Conservation (phyloP, 148 eudicot genomes). For the Simmondsia chinensis region DNA sequence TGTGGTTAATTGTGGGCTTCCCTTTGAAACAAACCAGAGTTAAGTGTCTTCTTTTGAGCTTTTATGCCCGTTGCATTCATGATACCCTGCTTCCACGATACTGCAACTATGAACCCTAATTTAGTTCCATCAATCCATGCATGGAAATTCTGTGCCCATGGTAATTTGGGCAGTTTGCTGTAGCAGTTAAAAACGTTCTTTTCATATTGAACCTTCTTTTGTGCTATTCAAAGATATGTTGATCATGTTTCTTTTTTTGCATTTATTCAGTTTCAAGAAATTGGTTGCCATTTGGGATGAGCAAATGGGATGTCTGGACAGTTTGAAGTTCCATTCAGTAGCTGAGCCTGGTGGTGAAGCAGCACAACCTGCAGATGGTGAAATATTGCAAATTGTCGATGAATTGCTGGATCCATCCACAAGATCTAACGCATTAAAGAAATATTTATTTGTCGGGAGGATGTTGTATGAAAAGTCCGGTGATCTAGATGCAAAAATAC, state of each 20-base stretch:
- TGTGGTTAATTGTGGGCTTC: too few relatives aligned
- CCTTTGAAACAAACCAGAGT: too few relatives aligned
- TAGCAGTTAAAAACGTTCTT: too few relatives aligned
- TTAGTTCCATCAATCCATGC: too few relatives aligned
- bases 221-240: not conserved
- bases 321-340: constrained; percentile 25
- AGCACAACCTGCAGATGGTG: constrained; percentile 28
- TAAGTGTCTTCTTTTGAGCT: too few relatives aligned
- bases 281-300: constrained; percentile 58
- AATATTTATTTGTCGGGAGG: constrained; percentile 47
- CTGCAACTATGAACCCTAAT: too few relatives aligned
- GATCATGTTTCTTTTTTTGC: constrained; percentile 4
- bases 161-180: too few relatives aligned
- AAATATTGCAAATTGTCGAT: constrained; percentile 36
- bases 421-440: constrained; percentile 48
- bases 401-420: constrained; percentile 52
- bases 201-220: too few relatives aligned
- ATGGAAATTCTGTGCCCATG: too few relatives aligned
- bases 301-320: constrained; percentile 33
- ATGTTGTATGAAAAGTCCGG: constrained; percentile 44
- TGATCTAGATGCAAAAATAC: constrained; percentile 48
- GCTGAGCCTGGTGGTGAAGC: constrained; percentile 19
- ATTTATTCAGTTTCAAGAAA: constrained; percentile 64
- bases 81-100: too few relatives aligned
- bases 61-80: too few relatives aligned